These are phyloP conservation scores for Papiliotrema terrestris DNA, from an alignment of 1,284 basidiomycete genomes.

Conservation along the genomic window DNA sequence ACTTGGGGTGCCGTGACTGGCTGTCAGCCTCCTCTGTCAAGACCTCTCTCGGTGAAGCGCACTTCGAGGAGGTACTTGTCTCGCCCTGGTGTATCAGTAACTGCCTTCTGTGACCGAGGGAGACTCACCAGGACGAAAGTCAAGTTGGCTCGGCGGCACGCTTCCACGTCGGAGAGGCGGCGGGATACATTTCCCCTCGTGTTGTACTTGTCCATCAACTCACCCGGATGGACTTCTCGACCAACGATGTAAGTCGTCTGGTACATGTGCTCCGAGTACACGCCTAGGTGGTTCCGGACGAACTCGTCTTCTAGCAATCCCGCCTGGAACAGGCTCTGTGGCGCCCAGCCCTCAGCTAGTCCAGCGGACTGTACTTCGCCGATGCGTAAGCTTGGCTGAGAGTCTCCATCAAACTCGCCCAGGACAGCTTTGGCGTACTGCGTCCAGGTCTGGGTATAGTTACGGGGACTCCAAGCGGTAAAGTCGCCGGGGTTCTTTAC, in stretches of 20 bases:
- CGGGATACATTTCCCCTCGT: slow-evolving; percentile 25
- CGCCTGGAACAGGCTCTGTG: slow-evolving; percentile 4
- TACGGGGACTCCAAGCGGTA: slow-evolving; percentile 1
- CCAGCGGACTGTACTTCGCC: neutral
- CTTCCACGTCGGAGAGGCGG: slow-evolving; percentile 54
- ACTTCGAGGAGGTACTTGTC: slow-evolving; percentile 19
- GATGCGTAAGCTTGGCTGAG: neutral
- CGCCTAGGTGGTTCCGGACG: neutral
- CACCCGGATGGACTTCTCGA: neutral
- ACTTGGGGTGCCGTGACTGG: slow-evolving; percentile 59
- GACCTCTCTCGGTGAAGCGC: neutral
- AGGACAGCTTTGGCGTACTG: slow-evolving; percentile 1
- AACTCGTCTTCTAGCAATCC: slow-evolving; percentile 7
- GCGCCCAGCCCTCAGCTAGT: neutral
- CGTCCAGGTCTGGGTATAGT: slow-evolving; percentile 8
- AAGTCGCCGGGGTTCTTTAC: neutral
- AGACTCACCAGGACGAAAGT: slow-evolving; percentile 55
- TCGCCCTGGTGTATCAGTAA: slow-evolving; percentile 39
- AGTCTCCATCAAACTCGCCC: neutral
- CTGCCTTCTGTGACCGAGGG: neutral
- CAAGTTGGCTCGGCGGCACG: slow-evolving; percentile 53
- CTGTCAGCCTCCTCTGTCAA: neutral
- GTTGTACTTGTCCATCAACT: slow-evolving; percentile 12
- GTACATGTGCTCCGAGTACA: slow-evolving; percentile 8
- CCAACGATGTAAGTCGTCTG: neutral